Conservation (phyloP, 176 grass and related monocot species). For the Puccinellia tenuiflora region DNA sequence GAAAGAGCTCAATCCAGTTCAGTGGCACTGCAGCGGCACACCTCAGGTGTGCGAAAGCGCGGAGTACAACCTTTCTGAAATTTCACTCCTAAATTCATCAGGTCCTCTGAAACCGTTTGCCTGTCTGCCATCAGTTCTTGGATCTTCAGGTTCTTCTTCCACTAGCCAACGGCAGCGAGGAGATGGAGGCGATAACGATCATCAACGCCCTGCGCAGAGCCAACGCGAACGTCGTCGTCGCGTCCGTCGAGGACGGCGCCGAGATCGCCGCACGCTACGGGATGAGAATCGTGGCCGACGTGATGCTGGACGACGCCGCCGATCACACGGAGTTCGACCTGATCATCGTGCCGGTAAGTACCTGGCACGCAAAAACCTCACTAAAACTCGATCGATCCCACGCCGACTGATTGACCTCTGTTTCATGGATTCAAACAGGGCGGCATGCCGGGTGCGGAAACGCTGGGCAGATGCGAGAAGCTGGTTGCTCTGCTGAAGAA, state of each 20-base stretch:
- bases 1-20: constrained; percentile 32
- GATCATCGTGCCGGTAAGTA: constrained; percentile 34
- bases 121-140: neutral
- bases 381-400: neutral
- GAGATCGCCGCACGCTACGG: constrained; percentile 36
- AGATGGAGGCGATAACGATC: constrained; percentile 46
- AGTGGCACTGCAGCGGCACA: constrained; percentile 43
- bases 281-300: constrained; percentile 47
- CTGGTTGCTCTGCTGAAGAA: constrained; percentile 37
- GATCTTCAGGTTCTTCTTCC: constrained; percentile 50
- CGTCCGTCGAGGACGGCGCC: constrained; percentile 34
- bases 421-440: constrained; percentile 23
- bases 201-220: constrained; percentile 53
- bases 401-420: neutral
- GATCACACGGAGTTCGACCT: constrained; percentile 36
- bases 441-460: constrained; percentile 45
- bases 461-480: constrained; percentile 28
- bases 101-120: neutral
- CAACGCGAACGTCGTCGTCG: constrained; percentile 48
- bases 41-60: constrained; percentile 28
- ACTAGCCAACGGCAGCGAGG: constrained; percentile 41
- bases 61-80: neutral
- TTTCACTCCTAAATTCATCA: neutral
- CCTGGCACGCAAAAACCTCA: too few species aligned
- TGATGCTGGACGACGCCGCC: constrained; percentile 33